These are phyloP conservation scores for Kazachstania sp. DNA, from an alignment of 1,139 yeast species.

Conservation along the genomic window DNA sequence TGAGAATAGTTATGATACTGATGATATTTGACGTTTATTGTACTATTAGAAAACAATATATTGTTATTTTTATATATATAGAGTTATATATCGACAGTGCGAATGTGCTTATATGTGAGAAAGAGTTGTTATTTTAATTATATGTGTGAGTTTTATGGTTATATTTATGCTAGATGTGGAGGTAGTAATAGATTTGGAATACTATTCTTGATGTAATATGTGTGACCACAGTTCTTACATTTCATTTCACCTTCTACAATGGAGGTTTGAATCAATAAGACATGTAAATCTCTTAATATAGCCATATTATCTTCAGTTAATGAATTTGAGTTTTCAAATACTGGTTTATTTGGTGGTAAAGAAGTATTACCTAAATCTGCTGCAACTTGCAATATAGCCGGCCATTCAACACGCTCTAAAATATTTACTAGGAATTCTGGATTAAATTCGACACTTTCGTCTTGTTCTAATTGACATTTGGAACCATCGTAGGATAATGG, in stretches of 20 bases:
- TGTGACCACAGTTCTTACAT: slow-evolving; percentile 78
- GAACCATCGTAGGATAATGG: slow-evolving; percentile 56
- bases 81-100: too few species aligned
- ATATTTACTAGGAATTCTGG: slow-evolving; percentile 73
- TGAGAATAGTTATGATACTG: too few species aligned
- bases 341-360: slow-evolving; percentile 50
- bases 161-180: slow-evolving; percentile 63
- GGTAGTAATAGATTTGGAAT: slow-evolving; percentile 92
- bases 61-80: not conserved
- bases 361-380: slow-evolving; percentile 57
- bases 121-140: not conserved
- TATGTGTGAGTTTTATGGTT: not conserved
- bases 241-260: slow-evolving; percentile 82
- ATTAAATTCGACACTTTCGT: slow-evolving; percentile 71
- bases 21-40: too few species aligned
- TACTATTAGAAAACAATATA: not conserved
- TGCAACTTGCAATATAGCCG: slow-evolving; percentile 70
- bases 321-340: slow-evolving; percentile 29
- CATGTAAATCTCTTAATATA: slow-evolving; percentile 66
- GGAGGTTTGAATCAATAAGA: slow-evolving; percentile 73
- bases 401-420: slow-evolving; percentile 82
- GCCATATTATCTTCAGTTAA: slow-evolving; percentile 45
- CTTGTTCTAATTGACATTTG: slow-evolving; percentile 62
- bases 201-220: slow-evolving; percentile 82
- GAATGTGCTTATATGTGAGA: not conserved